Percentiles rank a stretch among this genome's conserved stretches.
These are phyloP conservation scores for Pichiaceae sp. DNA, from an alignment of 1,139 yeast species.

Conservation along the genomic window DNA sequence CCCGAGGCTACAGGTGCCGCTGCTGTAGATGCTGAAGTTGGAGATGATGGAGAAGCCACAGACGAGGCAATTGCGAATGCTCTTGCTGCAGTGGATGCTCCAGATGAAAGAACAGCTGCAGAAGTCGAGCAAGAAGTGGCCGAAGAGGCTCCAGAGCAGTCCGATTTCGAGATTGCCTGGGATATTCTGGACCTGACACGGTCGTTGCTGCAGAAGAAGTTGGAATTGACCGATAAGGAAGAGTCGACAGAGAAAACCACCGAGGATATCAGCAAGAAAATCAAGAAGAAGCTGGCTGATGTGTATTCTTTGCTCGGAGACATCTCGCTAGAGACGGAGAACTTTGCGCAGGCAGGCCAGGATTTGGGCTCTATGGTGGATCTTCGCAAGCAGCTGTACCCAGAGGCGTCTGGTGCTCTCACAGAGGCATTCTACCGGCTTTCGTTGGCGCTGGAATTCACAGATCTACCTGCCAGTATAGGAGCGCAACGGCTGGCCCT, in stretches of 20 bases:
- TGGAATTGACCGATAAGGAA: conserved; percentile 19
- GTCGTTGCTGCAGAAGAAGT: conserved; percentile 44
- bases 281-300: conserved; percentile 56
- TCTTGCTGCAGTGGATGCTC: background rate
- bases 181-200: conserved; percentile 73
- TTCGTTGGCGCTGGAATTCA: conserved; percentile 71
- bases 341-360: conserved; percentile 64
- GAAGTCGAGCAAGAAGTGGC: background rate
- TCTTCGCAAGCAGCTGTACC: conserved; percentile 46
- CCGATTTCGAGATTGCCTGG: conserved; percentile 86
- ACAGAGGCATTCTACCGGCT: conserved; percentile 80
- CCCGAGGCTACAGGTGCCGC: no score
- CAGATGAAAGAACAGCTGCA: conserved; percentile 15
- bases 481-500: conserved; percentile 54
- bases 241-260: conserved; percentile 2
- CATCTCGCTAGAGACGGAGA: conserved; percentile 78
- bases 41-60: conserved; percentile 11
- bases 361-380: conserved; percentile 56
- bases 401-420: conserved; percentile 46
- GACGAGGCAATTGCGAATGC: background rate
- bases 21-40: conserved; percentile 24
- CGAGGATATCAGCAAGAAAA: conserved; percentile 14
- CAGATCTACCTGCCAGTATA: conserved; percentile 34
- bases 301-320: conserved; percentile 81
- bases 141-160: conserved; percentile 28